These are phyloP conservation scores for Hymenoscyphus albidus DNA, from an alignment of 2,329 filamentous ascomycete species.

Conservation along the genomic window DNA sequence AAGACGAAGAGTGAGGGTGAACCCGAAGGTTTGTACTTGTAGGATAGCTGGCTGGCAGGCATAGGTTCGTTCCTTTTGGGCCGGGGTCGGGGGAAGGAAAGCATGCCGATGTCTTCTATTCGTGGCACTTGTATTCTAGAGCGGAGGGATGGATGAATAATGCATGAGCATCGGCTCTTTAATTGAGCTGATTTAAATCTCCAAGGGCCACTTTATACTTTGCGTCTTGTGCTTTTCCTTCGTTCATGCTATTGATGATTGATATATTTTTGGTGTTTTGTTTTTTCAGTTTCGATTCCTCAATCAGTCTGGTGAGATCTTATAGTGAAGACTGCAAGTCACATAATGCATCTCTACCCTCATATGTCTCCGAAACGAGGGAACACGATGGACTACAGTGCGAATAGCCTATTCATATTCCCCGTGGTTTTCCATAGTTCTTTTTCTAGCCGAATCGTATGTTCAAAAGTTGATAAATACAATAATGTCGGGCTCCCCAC, in stretches of 20 bases:
- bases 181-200: neutral
- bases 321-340: too few species aligned
- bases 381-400: too few species aligned
- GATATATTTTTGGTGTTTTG: too few species aligned
- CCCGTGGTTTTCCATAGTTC: too few species aligned
- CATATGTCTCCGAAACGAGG: too few species aligned
- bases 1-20: constrained; percentile 99
- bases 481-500: too few species aligned
- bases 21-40: constrained; percentile 97
- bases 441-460: too few species aligned
- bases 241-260: neutral
- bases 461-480: too few species aligned
- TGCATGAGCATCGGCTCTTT: neutral
- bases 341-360: too few species aligned
- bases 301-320: too few species aligned
- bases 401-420: too few species aligned
- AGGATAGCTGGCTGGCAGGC: constrained; percentile 37
- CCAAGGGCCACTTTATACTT: neutral
- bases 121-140: constrained; percentile 4
- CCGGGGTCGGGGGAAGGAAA: neutral
- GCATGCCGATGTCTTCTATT: constrained; percentile 1
- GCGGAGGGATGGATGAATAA: neutral
- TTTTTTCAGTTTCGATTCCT: too few species aligned
- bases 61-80: constrained; percentile 17
- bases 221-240: neutral